Conservation (phyloP, 179 eudicot genomes). For the Amaranthus tricolor region DNA sequence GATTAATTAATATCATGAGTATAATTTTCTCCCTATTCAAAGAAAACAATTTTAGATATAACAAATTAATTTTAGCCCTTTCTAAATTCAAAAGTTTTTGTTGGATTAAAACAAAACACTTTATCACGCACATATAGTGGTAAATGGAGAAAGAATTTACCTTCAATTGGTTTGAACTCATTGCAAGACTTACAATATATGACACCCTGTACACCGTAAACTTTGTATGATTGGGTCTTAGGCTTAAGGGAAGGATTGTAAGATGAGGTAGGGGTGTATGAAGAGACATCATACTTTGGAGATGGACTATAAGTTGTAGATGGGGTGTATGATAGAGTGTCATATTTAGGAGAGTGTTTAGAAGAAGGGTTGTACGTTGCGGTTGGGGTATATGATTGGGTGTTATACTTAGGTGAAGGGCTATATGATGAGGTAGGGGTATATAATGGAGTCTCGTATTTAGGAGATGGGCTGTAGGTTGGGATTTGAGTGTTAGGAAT, state of each 20-base stretch:
- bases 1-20: too few species aligned
- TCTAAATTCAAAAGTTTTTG: too few species aligned
- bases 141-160: not conserved
- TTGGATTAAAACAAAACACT: too few species aligned
- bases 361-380: too few species aligned
- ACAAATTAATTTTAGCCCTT: too few species aligned
- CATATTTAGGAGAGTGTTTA: too few species aligned
- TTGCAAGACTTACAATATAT: conserved; percentile 24
- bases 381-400: too few species aligned
- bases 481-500: not conserved
- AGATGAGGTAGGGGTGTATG: not conserved
- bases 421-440: too few species aligned
- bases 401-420: too few species aligned
- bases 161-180: conserved; percentile 27
- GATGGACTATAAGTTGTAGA: not conserved
- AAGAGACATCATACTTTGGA: not conserved
- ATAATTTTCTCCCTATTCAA: too few species aligned
- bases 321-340: conserved; percentile 3
- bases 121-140: not conserved
- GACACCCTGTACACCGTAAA: conserved; percentile 30
- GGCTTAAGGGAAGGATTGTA: too few species aligned
- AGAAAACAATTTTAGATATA: too few species aligned
- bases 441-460: not conserved
- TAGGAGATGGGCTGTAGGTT: conserved; percentile 9
- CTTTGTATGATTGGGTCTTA: not conserved